Evolutionary conservation across 192 early-diverging fungal genomes (phyloP), one percentile per base, ranked within the genome.

Genomic region (Dimargaris cristalligena): DNA sequence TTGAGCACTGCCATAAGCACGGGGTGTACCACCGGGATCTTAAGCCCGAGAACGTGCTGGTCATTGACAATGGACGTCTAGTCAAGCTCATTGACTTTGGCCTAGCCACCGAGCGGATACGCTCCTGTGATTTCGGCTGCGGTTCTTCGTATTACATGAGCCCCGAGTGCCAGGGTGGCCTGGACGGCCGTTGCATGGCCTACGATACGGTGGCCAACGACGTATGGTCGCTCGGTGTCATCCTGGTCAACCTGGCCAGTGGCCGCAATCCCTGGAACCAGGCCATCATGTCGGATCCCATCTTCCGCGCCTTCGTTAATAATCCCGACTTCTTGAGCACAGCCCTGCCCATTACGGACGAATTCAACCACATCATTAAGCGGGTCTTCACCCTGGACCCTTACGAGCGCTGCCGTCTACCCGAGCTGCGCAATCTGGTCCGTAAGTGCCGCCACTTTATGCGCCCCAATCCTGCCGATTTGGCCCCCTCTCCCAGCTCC

Each of bases 81-180:
- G 74, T 87, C 70, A 90, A 89, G 72, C 72, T 94, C 23, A 85
- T 87, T 1, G 92, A 94, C 64, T 94, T 94, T 80, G 92, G 92
- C 26, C 82, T 94, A 34, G 81, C 92, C 11, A 94, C 92, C 9
- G 73, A 73, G 63, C 72, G 86, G 34, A 64, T 70, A 16, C 76
- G 71, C 67, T 90, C 88, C 11, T 69, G 74, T 31, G 92, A 93
- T 49, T 82, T 88, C 35, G 89, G 91, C 16, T 92, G 89, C 64
- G 92, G 92, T 13, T 84, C 81, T 44, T 80, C 85, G 16, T 80
- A 88, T 59, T 95, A 95, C 65, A 85, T 95, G 73, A 87, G 88
- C 13, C 91, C 91, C 29, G 85, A 87, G 62, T 82, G 82, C 60
- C 84, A 86, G 59, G 79, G 78, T 47, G 80, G 73, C 1, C 69